phyloP scores from a whole-genome alignment of 352 stramenopile species.

The Phytophthora lateralis region DNA sequence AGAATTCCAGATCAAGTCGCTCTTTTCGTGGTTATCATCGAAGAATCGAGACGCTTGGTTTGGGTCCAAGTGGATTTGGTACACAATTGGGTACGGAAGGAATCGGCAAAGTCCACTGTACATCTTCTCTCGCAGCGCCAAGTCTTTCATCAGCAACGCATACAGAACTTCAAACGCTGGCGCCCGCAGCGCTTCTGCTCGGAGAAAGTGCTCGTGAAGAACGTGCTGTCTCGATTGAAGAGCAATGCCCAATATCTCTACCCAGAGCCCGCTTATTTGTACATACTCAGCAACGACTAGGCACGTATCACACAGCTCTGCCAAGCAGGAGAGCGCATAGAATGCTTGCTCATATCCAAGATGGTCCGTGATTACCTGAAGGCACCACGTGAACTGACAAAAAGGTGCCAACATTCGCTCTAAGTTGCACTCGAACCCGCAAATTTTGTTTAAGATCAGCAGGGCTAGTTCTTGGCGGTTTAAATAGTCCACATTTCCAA shows the following conservation, averaged over 20 bases:
- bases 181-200: conserved; percentile 72
- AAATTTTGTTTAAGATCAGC: conserved; percentile 84
- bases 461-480: conserved; percentile 76
- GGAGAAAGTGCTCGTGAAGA: conserved; percentile 81
- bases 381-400: conserved; percentile 77
- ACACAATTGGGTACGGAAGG: conserved; percentile 81
- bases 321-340: conserved; percentile 77
- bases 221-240: conserved; percentile 83
- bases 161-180: conserved; percentile 87
- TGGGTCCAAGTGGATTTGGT: conserved; percentile 82
- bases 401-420: conserved; percentile 80
- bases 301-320: conserved; percentile 79
- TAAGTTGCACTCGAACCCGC: conserved; percentile 69
- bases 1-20: conserved; percentile 86
- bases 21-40: conserved; percentile 86
- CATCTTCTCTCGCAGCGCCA: conserved; percentile 69
- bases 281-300: conserved; percentile 79
- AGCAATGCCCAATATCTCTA: conserved; percentile 79
- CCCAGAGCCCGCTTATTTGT: conserved; percentile 72
- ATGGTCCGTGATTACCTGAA: conserved; percentile 85
- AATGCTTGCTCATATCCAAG: conserved; percentile 81
- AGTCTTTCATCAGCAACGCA: conserved; percentile 75
- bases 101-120: conserved; percentile 76
- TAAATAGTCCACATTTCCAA: conserved; percentile 80
- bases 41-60: conserved; percentile 77